A percentile compares a stretch with the other conserved stretches of the same genome.
phyloP scores from a whole-genome alignment of 1,139 yeast genomes.

The Tardiomyces depauwii region DNA sequence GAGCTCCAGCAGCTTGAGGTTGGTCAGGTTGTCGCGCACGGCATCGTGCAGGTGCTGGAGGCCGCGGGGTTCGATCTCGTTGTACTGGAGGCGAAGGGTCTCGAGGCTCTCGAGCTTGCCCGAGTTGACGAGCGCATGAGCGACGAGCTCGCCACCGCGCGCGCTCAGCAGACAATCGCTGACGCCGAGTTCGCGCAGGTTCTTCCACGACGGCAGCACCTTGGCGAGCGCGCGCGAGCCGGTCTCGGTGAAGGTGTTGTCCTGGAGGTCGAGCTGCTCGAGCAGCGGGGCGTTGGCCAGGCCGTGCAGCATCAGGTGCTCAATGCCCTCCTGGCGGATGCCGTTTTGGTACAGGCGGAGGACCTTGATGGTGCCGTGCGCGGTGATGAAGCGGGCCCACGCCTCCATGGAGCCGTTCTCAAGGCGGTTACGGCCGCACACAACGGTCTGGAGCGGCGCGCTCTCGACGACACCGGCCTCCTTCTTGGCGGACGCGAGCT shows the following conservation, averaged over 20 bases:
- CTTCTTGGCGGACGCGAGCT: conserved; percentile 55
- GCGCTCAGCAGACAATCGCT: conserved; percentile 83
- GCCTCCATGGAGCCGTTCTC: conserved; percentile 79
- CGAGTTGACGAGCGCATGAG: conserved; percentile 27
- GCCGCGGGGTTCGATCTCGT: conserved; percentile 67
- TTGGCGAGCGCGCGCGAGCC: conserved; percentile 72
- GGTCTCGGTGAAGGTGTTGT: conserved; percentile 77
- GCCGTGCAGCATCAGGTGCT: conserved; percentile 63
- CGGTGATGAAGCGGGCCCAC: conserved; percentile 58
- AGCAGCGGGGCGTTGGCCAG: conserved; percentile 49
- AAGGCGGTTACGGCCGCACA: conserved; percentile 93
- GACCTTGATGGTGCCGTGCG: conserved; percentile 61
- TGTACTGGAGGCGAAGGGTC: conserved; percentile 69
- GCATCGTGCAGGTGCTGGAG: conserved; percentile 46
- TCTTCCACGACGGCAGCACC: conserved; percentile 42
- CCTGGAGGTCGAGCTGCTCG: conserved; percentile 76
- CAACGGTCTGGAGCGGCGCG: conserved; percentile 55
- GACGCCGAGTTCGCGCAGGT: conserved; percentile 64
- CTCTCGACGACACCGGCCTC: conserved; percentile 26
- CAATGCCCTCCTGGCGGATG: conserved; percentile 86
- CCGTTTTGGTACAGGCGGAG: conserved; percentile 90
- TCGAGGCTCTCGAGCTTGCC: conserved; percentile 30
- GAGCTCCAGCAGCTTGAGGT: conserved; percentile 57
- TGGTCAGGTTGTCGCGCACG: conserved; percentile 45
- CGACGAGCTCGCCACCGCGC: conserved; percentile 49